Conservation (phyloP, 2,329 filamentous ascomycete genomes). For the Akanthomyces dipterigenus region DNA sequence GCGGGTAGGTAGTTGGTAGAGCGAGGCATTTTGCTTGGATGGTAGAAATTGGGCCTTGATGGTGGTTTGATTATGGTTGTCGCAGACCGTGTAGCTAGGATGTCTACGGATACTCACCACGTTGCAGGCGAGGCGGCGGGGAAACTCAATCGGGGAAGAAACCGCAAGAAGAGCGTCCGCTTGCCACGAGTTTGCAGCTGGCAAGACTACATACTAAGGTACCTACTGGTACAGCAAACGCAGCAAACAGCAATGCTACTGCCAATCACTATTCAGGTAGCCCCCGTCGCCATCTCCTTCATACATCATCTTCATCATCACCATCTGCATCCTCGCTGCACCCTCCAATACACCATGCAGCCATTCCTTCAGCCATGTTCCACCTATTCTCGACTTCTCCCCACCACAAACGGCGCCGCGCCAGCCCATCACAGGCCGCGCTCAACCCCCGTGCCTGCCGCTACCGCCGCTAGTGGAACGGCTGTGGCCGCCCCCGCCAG, state of each 20-base stretch:
- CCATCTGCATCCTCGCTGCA: neutral
- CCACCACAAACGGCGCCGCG: slow-evolving; percentile 11
- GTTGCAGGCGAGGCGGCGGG: neutral
- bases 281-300: neutral
- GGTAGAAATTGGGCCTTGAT: neutral
- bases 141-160: neutral
- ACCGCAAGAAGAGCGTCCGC: neutral
- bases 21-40: neutral
- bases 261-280: neutral
- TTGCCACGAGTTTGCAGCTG: neutral
- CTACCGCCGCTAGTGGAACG: slow-evolving; percentile 25
- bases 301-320: neutral
- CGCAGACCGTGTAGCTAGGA: neutral
- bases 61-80: neutral
- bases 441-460: slow-evolving; percentile 25
- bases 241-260: neutral
- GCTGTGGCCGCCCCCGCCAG: slow-evolving; percentile 15
- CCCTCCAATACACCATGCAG: neutral
- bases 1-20: neutral
- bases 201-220: neutral
- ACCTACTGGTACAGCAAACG: neutral
- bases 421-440: slow-evolving; percentile 26
- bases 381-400: neutral
- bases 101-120: neutral
- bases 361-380: slow-evolving; percentile 8